Base-by-base conservation (phyloP, 345 rosid genomes). In the Camelina hispida region DNA sequence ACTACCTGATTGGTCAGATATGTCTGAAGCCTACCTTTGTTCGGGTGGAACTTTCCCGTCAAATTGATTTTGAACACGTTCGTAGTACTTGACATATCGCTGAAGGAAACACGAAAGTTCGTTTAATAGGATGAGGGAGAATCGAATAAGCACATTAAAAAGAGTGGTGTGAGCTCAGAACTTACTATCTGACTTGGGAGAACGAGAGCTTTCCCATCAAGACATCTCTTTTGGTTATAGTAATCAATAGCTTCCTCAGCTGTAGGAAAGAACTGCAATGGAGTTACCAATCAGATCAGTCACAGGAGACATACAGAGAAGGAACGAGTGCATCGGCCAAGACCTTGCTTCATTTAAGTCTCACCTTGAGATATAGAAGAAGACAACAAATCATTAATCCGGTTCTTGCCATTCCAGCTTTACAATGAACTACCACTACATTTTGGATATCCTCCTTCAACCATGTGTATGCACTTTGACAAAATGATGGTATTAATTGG, bases 131-230 rank as follows among this genome's bases (percentile, higher is more conserved):
- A 76, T 58, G 62, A 44, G 37, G 53, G 60, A 65, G 32, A 20
- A 56, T 14, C 38, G 10, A 10, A 48, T 38, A 35, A 54, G 6
- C 61, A 53, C 46, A 69, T 51, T 77, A 58, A 54, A 58, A 65
- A 72, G 74, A 70, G 46, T 17, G 61, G 59, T 77, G 9, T n/a
- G 60, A 52, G 66, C 25, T 72, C 46, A 61, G 51, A 61, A 86
- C 97, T 88, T 83, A 94, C 97, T 81, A 94, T 91, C 81, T 94
- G 97, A 86, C 99, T 94, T 5, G 97, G 99, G 59, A 90, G 87
- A 83, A 87, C 92, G 18, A 94, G 89, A 76, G 96, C 99, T 82
- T 88, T 92, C 59, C 90, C 96, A 82, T 95, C 93, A 7, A 84
- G 34, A 74, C 97, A 94, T 87, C 99, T 83, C 88, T 90, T 95